phyloP scores from a whole-genome alignment of 2,329 filamentous ascomycete genomes.

The Pseudogymnoascus sp. region DNA sequence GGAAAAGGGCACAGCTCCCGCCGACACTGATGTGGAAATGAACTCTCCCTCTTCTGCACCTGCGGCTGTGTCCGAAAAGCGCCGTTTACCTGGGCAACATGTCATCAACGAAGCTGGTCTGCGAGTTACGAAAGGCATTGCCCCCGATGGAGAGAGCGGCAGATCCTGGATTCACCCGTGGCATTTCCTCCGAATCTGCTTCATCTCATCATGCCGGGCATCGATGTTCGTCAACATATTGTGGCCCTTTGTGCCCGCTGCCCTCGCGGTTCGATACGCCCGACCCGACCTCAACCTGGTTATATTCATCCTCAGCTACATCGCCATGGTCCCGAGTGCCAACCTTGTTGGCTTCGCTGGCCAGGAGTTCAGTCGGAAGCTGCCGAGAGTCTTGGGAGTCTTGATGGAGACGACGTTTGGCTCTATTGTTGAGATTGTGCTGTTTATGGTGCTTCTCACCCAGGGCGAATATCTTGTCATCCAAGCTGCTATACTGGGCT shows the following conservation, averaged over 20 bases:
- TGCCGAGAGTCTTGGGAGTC: conserved; percentile 66
- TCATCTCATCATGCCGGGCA: conserved; percentile 54
- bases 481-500: conserved; percentile 75
- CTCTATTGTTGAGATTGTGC: conserved; percentile 72
- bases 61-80: background rate
- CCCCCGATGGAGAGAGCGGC: conserved; percentile 60
- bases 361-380: conserved; percentile 64
- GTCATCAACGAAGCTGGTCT: conserved; percentile 25
- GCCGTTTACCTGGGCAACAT: background rate
- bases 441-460: conserved; percentile 70
- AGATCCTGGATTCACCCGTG: conserved; percentile 57
- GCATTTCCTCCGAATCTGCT: conserved; percentile 58
- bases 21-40: background rate
- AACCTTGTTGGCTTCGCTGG: conserved; percentile 71
- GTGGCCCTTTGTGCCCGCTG: conserved; percentile 69
- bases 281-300: conserved; percentile 51
- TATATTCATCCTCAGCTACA: conserved; percentile 65
- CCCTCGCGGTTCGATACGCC: conserved; percentile 56
- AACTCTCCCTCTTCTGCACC: background rate
- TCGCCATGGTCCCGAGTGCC: conserved; percentile 71
- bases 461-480: conserved; percentile 60
- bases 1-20: background rate
- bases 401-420: conserved; percentile 59
- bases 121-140: conserved; percentile 31
- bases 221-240: conserved; percentile 63